Percentiles rank a stretch among this genome's conserved stretches.
Evolutionary conservation across 2,329 filamentous ascomycete genomes (phyloP).

Genomic region (Alternaria solani): DNA sequence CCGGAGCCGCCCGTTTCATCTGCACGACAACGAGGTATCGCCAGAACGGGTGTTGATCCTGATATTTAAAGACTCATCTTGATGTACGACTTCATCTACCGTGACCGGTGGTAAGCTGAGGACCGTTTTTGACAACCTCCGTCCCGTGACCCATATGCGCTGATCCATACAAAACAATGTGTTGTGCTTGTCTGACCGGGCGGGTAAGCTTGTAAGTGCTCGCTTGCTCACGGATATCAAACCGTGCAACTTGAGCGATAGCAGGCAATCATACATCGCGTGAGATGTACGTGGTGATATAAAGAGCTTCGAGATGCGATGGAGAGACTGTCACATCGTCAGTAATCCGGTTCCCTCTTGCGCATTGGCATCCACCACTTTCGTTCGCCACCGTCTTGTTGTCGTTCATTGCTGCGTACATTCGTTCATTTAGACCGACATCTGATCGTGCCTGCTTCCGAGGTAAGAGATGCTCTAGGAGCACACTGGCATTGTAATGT

Average conservation of each 20-base stretch:
- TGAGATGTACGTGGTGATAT: background rate
- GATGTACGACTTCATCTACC: background rate
- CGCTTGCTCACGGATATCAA: conserved; percentile 24
- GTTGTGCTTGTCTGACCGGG: conserved; percentile 2
- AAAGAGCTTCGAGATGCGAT: conserved; percentile 1
- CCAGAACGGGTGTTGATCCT: background rate
- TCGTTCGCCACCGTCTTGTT: background rate
- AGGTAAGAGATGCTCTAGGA: background rate
- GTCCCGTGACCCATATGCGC: background rate
- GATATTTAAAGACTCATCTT: background rate
- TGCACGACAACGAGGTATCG: background rate
- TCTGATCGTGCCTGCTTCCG: background rate
- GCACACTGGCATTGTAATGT: background rate
- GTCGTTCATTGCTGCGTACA: background rate
- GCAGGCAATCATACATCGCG: background rate
- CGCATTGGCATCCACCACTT: background rate
- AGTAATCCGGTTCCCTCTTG: background rate
- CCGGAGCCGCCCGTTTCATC: conserved; percentile 15
- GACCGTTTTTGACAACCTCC: background rate
- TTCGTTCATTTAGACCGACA: background rate
- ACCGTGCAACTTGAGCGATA: conserved; percentile 12
- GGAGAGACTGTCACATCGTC: background rate
- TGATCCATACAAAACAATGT: background rate
- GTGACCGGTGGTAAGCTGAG: background rate
- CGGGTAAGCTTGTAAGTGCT: conserved; percentile 18